Conservation (phyloP, 345 rosid species). For the Stellera chamaejasme region DNA sequence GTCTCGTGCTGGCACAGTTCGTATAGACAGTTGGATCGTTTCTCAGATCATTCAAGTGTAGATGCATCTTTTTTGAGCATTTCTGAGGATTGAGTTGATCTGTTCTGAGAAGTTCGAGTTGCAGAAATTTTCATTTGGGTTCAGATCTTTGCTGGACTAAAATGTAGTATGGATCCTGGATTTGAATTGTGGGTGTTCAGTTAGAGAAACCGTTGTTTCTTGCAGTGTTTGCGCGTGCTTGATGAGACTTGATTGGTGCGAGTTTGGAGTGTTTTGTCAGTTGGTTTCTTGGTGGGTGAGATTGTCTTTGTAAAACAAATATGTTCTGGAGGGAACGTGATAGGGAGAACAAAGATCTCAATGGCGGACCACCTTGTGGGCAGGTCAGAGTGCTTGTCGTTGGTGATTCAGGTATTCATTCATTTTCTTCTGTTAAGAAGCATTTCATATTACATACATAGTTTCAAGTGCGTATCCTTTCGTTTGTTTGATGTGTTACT, state of each 20-base stretch:
- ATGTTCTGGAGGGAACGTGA: constrained; percentile 97
- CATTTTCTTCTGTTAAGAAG: background rate
- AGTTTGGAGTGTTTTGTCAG: background rate
- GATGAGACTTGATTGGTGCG: constrained; percentile 21
- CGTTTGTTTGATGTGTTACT: too few species aligned
- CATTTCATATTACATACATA: too few species aligned
- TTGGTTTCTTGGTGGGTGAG: background rate
- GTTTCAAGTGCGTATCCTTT: too few species aligned
- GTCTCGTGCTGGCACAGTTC: background rate
- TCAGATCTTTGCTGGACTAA: constrained; percentile 20
- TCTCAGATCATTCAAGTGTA: too few species aligned
- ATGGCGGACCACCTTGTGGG: constrained; percentile 76
- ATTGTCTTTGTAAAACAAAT: constrained; percentile 7
- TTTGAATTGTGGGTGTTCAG: constrained; percentile 14
- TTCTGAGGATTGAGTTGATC: constrained; percentile 6
- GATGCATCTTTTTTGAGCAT: background rate
- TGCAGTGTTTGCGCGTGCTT: constrained; percentile 16
- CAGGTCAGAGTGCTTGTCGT: constrained; percentile 97
- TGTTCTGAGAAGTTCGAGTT: constrained; percentile 4
- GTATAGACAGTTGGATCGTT: background rate
- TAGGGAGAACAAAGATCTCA: constrained; percentile 71
- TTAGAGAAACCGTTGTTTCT: constrained; percentile 12
- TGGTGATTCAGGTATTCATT: constrained; percentile 80
- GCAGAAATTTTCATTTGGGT: constrained; percentile 9
- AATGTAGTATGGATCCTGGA: constrained; percentile 17